Evolutionary conservation across 768 basidiomycete species (phyloP).

Genomic region (Pleurotus citrinopileatus): DNA sequence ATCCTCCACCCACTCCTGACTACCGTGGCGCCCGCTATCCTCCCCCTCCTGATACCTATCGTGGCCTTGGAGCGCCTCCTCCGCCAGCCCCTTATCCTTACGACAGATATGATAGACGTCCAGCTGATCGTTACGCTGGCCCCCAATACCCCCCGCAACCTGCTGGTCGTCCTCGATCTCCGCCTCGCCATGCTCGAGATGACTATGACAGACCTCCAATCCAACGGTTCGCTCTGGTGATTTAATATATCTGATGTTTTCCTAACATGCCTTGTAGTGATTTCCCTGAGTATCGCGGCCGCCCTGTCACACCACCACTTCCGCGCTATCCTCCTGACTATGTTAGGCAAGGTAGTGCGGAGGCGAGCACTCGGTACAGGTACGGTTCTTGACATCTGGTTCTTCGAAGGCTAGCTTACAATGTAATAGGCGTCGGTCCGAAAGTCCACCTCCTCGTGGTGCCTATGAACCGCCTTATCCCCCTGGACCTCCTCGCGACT

Average conservation of each 20-base stretch:
- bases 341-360: conserved; percentile 41
- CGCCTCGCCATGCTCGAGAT: conserved; percentile 49
- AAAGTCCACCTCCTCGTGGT: conserved; percentile 59
- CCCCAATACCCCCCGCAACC: conserved; percentile 39
- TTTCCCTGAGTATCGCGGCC: conserved; percentile 47
- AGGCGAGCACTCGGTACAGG: conserved; percentile 46
- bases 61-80: conserved; percentile 48
- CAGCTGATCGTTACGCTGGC: conserved; percentile 44
- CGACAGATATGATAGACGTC: conserved; percentile 61
- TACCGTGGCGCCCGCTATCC: too few species aligned
- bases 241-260: background rate
- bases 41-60: conserved; percentile 51
- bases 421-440: conserved; percentile 60
- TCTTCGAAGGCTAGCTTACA: conserved; percentile 1
- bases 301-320: conserved; percentile 52
- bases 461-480: conserved; percentile 51
- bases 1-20: conserved; percentile 48
- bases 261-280: conserved; percentile 37
- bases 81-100: conserved; percentile 50
- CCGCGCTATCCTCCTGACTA: conserved; percentile 48
- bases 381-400: conserved; percentile 22
- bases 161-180: conserved; percentile 52
- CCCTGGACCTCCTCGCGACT: conserved; percentile 30
- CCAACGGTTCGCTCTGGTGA: conserved; percentile 43
- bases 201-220: conserved; percentile 59